Percentiles rank a stretch among this genome's conserved stretches.
Evolutionary conservation across 164 flowering plant genomes (phyloP).

Genomic region (Sedum album): DNA sequence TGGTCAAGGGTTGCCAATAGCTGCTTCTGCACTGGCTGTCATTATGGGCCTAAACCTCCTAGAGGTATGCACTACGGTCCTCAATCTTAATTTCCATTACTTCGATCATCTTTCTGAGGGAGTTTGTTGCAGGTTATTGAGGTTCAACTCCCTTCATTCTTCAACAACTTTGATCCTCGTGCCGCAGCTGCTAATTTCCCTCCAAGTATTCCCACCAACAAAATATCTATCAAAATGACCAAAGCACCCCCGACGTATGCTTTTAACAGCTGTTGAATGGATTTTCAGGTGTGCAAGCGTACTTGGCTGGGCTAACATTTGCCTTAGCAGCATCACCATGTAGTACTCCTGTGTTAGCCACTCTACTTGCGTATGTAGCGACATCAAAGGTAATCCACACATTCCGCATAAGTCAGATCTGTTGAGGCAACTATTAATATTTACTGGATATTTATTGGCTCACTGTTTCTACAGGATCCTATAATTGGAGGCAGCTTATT

Average conservation of each 20-base stretch:
- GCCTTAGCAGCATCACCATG: constrained; percentile 97
- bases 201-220: constrained; percentile 42
- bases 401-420: background rate
- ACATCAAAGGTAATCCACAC: constrained; percentile 54
- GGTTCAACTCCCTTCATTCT: constrained; percentile 87
- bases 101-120: background rate
- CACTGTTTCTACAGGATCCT: constrained; percentile 60
- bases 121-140: constrained; percentile 55
- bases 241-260: background rate
- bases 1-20: constrained; percentile 92
- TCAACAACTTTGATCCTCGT: constrained; percentile 80
- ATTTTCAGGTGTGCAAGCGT: constrained; percentile 82
- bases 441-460: background rate
- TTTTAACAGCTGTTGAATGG: background rate
- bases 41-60: constrained; percentile 90
- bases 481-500: constrained; percentile 85
- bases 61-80: constrained; percentile 40
- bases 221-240: background rate
- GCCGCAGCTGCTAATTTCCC: constrained; percentile 92
- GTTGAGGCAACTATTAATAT: background rate
- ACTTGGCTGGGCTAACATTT: constrained; percentile 92
- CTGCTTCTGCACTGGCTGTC: constrained; percentile 85
- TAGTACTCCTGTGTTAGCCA: constrained; percentile 88
- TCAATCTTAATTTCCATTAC: background rate
- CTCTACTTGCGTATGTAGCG: constrained; percentile 87